These are phyloP conservation scores for Petunia secreta DNA, from an alignment of 257 asterid genomes.

Conservation along the genomic window DNA sequence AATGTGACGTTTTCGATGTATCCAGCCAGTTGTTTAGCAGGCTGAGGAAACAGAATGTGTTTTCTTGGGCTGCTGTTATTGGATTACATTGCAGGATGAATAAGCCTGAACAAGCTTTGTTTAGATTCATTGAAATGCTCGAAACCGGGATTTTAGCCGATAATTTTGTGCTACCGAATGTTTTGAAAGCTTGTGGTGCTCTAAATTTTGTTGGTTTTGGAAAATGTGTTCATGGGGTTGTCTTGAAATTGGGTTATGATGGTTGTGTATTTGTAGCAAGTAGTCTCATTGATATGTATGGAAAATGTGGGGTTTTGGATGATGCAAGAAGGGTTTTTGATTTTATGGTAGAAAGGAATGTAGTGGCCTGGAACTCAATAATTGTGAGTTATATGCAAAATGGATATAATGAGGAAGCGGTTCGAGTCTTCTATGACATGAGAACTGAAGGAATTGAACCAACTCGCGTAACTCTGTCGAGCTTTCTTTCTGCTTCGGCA, in stretches of 20 bases:
- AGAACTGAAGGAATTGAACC: constrained; percentile 34
- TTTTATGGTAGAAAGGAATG: constrained; percentile 37
- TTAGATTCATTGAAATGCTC: constrained; percentile 36
- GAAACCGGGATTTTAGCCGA: constrained; percentile 37
- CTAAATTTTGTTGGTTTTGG: constrained; percentile 31
- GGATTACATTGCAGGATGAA: constrained; percentile 36
- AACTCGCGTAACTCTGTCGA: constrained; percentile 36
- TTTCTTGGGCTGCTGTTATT: constrained; percentile 45
- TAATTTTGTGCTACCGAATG: constrained; percentile 41
- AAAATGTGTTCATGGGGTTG: constrained; percentile 40
- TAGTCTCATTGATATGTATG: constrained; percentile 45
- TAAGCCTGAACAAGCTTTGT: constrained; percentile 31
- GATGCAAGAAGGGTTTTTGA: constrained; percentile 42
- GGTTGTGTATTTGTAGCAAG: constrained; percentile 40
- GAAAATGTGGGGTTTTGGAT: constrained; percentile 34
- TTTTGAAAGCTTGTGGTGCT: constrained; percentile 44
- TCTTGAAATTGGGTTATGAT: constrained; percentile 30
- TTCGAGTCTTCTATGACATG: constrained; percentile 33
- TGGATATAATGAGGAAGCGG: constrained; percentile 34
- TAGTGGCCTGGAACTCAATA: constrained; percentile 41
- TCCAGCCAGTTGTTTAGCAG: constrained; percentile 32
- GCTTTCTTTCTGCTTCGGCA: constrained; percentile 38
- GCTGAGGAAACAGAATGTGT: constrained; percentile 31
- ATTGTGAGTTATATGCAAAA: constrained; percentile 38
- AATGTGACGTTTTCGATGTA: constrained; percentile 36